Evolutionary conservation across 164 flowering plant species (phyloP).

Genomic region (Liquidambar formosana): DNA sequence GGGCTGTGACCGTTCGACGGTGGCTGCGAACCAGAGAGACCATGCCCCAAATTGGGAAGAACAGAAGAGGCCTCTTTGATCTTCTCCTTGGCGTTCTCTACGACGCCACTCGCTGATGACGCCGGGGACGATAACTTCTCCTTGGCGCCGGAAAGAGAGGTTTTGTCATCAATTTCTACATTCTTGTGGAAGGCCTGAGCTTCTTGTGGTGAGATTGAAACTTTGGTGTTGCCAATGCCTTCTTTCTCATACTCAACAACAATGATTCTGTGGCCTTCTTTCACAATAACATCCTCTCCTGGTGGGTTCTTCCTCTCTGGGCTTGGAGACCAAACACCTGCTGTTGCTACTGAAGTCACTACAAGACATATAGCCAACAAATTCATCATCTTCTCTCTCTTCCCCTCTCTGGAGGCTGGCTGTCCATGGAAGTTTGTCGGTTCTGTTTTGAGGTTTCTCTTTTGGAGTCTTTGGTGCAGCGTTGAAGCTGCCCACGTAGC

Average conservation of each 20-base stretch:
- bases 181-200: not conserved
- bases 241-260: conserved; percentile 58
- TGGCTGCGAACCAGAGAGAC: no score
- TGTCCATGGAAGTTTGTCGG: no score
- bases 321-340: conserved; percentile 52
- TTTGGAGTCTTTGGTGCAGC: no score
- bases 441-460: no score
- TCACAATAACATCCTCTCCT: conserved; percentile 30
- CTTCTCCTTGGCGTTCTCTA: conserved; percentile 23
- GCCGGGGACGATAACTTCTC: no score
- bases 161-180: not conserved
- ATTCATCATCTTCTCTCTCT: conserved; percentile 54
- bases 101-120: no score
- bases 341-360: conserved; percentile 38
- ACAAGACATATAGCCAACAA: conserved; percentile 47
- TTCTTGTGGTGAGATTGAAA: conserved; percentile 36
- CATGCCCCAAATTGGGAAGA: conserved; percentile 35
- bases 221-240: conserved; percentile 39
- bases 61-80: conserved; percentile 24
- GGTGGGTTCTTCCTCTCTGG: conserved; percentile 12
- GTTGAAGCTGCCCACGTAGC: no score
- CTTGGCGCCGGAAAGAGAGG: no score
- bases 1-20: not conserved
- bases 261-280: conserved; percentile 52
- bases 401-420: not conserved